These are phyloP conservation scores for Rubroshorea leprosula DNA, from an alignment of 345 rosid species.

Conservation along the genomic window DNA sequence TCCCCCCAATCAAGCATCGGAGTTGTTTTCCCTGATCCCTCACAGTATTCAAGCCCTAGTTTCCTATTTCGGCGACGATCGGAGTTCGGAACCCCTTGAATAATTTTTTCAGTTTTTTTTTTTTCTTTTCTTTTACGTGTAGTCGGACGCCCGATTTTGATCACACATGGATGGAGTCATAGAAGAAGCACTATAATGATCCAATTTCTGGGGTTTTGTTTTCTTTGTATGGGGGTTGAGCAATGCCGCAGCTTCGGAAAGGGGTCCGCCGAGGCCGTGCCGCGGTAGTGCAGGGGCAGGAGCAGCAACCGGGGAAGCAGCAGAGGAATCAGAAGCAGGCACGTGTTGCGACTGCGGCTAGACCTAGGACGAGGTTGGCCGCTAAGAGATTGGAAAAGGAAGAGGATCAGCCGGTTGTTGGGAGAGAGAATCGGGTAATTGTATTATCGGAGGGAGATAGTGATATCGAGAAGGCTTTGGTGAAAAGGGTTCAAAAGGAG, in stretches of 20 bases:
- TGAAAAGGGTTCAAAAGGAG: conserved; percentile 23
- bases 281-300: conserved; percentile 24
- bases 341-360: conserved; percentile 34
- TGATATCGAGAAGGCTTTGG: conserved; percentile 27
- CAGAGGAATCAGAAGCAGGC: conserved; percentile 27
- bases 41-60: neutral
- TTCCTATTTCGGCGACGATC: neutral
- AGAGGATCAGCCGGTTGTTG: conserved; percentile 15
- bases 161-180: conserved; percentile 20
- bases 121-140: neutral
- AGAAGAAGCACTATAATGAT: conserved; percentile 40
- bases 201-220: conserved; percentile 31
- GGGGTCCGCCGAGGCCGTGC: conserved; percentile 71
- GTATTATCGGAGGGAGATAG: conserved; percentile 28
- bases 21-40: neutral
- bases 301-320: conserved; percentile 18
- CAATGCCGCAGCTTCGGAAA: conserved; percentile 90
- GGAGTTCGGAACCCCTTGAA: neutral
- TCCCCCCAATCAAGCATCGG: conserved; percentile 4
- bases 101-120: neutral
- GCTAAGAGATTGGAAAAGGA: conserved; percentile 37
- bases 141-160: neutral
- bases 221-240: conserved; percentile 72
- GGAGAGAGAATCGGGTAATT: conserved; percentile 24
- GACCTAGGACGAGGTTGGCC: conserved; percentile 63